A percentile compares a stretch with the other conserved stretches of the same genome.
Evolutionary conservation across 257 asterid genomes (phyloP).

Genomic region (Buddleja alternifolia): DNA sequence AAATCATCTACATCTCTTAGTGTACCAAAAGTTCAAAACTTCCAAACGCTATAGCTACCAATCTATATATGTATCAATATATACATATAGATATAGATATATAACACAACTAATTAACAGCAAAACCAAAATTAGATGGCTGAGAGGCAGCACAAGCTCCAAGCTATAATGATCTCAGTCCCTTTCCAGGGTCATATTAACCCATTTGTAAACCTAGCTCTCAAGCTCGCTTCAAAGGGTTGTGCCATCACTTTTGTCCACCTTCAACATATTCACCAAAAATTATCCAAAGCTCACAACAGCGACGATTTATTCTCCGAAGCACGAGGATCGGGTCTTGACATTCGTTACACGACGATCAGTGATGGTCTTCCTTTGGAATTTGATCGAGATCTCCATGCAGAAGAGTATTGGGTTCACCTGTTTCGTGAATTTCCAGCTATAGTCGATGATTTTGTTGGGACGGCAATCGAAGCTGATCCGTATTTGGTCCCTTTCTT

Average conservation of each 20-base stretch:
- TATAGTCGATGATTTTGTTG: conserved; percentile 41
- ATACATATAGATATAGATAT: too few species aligned
- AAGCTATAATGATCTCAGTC: conserved; percentile 45
- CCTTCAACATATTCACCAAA: conserved; percentile 42
- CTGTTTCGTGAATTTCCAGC: conserved; percentile 31
- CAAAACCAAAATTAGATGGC: too few species aligned
- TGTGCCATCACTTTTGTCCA: conserved; percentile 43
- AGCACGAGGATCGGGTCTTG: conserved; percentile 38
- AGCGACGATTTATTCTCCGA: conserved; percentile 28
- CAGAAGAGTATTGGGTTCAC: conserved; percentile 17
- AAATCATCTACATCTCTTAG: too few species aligned
- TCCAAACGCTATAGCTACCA: too few species aligned
- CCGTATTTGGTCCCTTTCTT: conserved; percentile 29
- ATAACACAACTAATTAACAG: too few species aligned
- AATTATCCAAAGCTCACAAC: conserved; percentile 33
- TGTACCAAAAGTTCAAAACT: too few species aligned
- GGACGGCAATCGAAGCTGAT: conserved; percentile 16
- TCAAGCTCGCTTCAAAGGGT: conserved; percentile 47
- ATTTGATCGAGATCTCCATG: conserved; percentile 29
- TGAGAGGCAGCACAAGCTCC: conserved; percentile 34
- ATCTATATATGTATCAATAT: too few species aligned
- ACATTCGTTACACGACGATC: conserved; percentile 39
- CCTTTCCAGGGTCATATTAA: conserved; percentile 54
- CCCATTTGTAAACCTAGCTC: conserved; percentile 44
- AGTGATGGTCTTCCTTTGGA: conserved; percentile 44